phyloP scores from a whole-genome alignment of 805 yeast genomes.

The Pichia scutulata region DNA sequence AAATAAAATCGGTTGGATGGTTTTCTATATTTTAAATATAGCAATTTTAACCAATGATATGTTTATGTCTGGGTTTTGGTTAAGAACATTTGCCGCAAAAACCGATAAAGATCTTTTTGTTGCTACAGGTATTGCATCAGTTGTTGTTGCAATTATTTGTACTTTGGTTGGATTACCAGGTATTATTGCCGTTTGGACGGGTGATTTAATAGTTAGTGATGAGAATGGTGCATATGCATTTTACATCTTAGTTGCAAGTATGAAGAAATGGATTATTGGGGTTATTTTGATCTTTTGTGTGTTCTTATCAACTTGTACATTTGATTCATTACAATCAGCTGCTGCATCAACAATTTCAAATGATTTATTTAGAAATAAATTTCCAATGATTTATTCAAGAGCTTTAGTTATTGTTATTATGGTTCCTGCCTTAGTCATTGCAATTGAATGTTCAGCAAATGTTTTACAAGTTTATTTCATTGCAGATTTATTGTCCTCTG shows the following conservation, averaged over 20 bases:
- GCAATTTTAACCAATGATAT: constrained; percentile 89
- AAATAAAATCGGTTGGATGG: constrained; percentile 80
- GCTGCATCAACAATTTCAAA: constrained; percentile 84
- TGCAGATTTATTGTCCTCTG: constrained; percentile 83
- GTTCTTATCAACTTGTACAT: constrained; percentile 75
- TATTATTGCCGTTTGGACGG: constrained; percentile 86
- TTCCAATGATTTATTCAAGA: constrained; percentile 60
- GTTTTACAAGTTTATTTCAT: constrained; percentile 82
- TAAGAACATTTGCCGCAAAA: constrained; percentile 84
- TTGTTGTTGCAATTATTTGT: constrained; percentile 54
- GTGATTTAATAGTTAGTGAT: constrained; percentile 46
- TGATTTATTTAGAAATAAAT: constrained; percentile 78
- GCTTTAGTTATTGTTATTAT: constrained; percentile 63
- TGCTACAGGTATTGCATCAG: constrained; percentile 69
- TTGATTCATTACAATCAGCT: constrained; percentile 85
- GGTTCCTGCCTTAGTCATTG: constrained; percentile 84
- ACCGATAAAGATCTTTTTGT: constrained; percentile 66
- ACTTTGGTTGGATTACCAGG: constrained; percentile 79
- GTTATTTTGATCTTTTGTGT: constrained; percentile 70
- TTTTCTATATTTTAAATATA: constrained; percentile 72
- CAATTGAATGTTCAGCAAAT: constrained; percentile 71
- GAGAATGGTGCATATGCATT: constrained; percentile 61
- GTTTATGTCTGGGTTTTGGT: constrained; percentile 90
- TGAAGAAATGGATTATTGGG: constrained; percentile 85
- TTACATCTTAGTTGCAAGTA: constrained; percentile 56